Base-by-base conservation (phyloP, 495 filamentous ascomycete species). In the Platismatia glauca region DNA sequence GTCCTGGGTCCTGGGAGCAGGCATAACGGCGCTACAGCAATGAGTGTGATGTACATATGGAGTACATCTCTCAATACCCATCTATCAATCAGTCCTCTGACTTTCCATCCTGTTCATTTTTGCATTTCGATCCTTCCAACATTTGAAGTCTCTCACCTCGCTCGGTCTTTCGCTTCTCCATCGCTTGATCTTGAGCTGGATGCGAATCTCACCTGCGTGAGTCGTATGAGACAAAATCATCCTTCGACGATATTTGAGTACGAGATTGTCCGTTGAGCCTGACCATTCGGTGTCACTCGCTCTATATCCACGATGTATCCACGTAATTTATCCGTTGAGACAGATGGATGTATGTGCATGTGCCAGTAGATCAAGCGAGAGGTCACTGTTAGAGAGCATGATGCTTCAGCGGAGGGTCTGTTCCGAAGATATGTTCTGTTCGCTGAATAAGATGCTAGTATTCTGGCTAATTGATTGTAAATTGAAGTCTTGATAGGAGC, bases 151-250 rank as follows among this genome's bases (percentile, higher is more conserved):
- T 80, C 77, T 77, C 78, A 74, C 79, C 79, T 81, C 76, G 79
- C 79, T 82, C 79, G 78, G 72, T 78, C 72, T 71, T 73, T 70
- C 70, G 76, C 62, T 57, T 64, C 61, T 71, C 67, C 58, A 68
- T 80, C 72, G 74, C 71, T 69, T 76, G 75, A 77, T 81, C 76
- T 82, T 79, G 79, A 82, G 79, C 79, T 81, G 79, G 79, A 82
- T 82, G 70, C 79, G 72, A 33, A 60, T 64, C 60, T 62, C 65
- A 22, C 48, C 53, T 68, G 12, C 39, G 44, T 29, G 60, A 59
- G 34, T 57, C 73, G 77, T 75, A 81, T 69, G 79, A 79, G 79
- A 82, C 79, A 65, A 82, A 74, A 82, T 59, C 61, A 65, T 70
- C 60, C 37, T 31, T 73, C 77, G 75, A 78, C 73, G 73, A 70